A percentile compares a stretch with the other conserved stretches of the same genome.
Conservation (phyloP, 2,329 filamentous ascomycete species). For the Arachnopeziza araneosa region DNA sequence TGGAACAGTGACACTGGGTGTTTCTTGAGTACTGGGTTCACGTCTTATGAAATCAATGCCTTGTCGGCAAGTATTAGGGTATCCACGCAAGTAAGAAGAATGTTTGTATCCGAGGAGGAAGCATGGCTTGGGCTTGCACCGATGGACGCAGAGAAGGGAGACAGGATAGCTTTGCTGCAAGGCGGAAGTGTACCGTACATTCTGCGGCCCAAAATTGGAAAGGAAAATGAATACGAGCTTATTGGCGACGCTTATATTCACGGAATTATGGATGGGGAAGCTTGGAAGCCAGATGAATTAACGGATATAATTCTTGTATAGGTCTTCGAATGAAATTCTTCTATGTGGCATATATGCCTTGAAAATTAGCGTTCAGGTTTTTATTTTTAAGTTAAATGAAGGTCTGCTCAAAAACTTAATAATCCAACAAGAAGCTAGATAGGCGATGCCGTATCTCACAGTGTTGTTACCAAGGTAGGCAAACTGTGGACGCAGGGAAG, state of each 20-base stretch:
- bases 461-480: too few relatives aligned
- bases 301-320: too few relatives aligned
- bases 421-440: too few relatives aligned
- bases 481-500: too few relatives aligned
- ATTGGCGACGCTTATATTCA: background rate
- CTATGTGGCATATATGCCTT: too few relatives aligned
- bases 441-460: too few relatives aligned
- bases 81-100: background rate
- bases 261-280: background rate
- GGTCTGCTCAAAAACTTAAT: too few relatives aligned
- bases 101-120: too few relatives aligned
- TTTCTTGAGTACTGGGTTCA: background rate
- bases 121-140: background rate
- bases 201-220: background rate
- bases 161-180: background rate
- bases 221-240: background rate
- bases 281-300: too few relatives aligned
- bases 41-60: background rate
- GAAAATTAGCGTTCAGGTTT: too few relatives aligned
- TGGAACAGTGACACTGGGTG: background rate
- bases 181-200: background rate
- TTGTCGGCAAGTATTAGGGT: background rate
- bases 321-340: too few relatives aligned
- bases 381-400: too few relatives aligned
- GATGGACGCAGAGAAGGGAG: background rate